These are phyloP conservation scores for Trichoderma sp. DNA, from an alignment of 2,329 filamentous ascomycete genomes.

Conservation along the genomic window DNA sequence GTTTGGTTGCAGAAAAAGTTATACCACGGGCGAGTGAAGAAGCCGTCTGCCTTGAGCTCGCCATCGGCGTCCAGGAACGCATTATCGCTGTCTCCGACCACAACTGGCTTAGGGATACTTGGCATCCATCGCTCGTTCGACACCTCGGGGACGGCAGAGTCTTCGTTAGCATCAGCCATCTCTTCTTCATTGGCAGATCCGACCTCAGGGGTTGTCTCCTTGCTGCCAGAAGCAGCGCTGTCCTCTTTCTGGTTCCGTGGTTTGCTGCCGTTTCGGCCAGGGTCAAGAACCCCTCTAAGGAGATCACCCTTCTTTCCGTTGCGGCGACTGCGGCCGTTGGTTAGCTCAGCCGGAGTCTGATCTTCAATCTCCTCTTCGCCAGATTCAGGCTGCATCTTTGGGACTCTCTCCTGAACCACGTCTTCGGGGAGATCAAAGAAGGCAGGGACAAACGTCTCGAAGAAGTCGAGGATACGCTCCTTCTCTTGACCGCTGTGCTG, in stretches of 20 bases:
- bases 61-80: slow-evolving; percentile 57
- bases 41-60: slow-evolving; percentile 72
- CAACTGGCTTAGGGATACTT: slow-evolving; percentile 54
- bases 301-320: slow-evolving; percentile 77
- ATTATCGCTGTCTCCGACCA: slow-evolving; percentile 54
- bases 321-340: slow-evolving; percentile 66
- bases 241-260: slow-evolving; percentile 74
- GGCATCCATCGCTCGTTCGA: slow-evolving; percentile 66
- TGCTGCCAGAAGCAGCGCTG: slow-evolving; percentile 70
- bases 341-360: slow-evolving; percentile 66
- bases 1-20: slow-evolving; percentile 90
- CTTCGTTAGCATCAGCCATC: slow-evolving; percentile 59
- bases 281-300: slow-evolving; percentile 82
- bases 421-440: slow-evolving; percentile 77
- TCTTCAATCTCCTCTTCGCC: slow-evolving; percentile 79
- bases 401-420: slow-evolving; percentile 63
- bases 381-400: slow-evolving; percentile 66
- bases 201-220: slow-evolving; percentile 84
- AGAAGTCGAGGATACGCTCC: slow-evolving; percentile 70
- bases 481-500: slow-evolving; percentile 72
- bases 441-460: slow-evolving; percentile 70
- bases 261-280: slow-evolving; percentile 66
- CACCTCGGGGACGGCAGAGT: slow-evolving; percentile 59
- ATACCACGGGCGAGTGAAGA: slow-evolving; percentile 76
- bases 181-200: slow-evolving; percentile 78